Percentiles rank a stretch among this genome's conserved stretches.
phyloP scores from a whole-genome alignment of 495 filamentous ascomycete species.

The Talaromyces trachyspermus region DNA sequence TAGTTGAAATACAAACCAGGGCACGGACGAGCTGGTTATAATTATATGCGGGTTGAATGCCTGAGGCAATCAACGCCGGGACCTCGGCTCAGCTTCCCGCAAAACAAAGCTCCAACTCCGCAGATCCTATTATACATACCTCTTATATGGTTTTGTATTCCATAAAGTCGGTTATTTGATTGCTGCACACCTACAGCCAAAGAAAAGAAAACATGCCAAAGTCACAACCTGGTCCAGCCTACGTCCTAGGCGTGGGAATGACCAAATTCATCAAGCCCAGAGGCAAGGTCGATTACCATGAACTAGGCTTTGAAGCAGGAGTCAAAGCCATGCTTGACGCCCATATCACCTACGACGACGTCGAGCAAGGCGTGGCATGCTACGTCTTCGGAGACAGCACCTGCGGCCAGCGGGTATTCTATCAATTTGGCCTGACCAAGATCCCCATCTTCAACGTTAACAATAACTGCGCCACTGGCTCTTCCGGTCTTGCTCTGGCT shows the following conservation, averaged over 20 bases:
- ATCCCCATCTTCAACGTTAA: constrained; percentile 97
- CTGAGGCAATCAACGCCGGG: too few relatives aligned
- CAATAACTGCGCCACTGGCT: constrained; percentile 96
- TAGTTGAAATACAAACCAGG: too few relatives aligned
- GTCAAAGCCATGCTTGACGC: constrained; percentile 95
- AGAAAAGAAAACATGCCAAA: too few relatives aligned
- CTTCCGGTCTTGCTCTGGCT: constrained; percentile 79
- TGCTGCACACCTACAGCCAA: too few relatives aligned
- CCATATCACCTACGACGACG: constrained; percentile 91
- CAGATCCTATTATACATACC: too few relatives aligned
- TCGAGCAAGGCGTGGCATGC: constrained; percentile 93
- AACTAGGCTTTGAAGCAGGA: constrained; percentile 90
- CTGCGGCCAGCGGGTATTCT: constrained; percentile 94
- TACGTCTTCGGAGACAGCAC: constrained; percentile 96
- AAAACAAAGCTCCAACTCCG: too few relatives aligned
- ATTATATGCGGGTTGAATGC: too few relatives aligned
- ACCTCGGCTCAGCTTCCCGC: too few relatives aligned
- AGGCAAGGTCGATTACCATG: constrained; percentile 59
- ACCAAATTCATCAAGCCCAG: constrained; percentile 99
- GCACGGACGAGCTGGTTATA: too few relatives aligned
- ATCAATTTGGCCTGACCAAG: constrained; percentile 94
- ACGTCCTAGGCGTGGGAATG: constrained; percentile 95
- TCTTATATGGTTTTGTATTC: too few relatives aligned
- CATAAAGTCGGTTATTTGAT: too few relatives aligned
- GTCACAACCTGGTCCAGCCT: constrained; percentile 51